Evolutionary conservation across 1,139 yeast genomes (phyloP), one percentile per base, ranked within the genome.

Genomic region (Nakaseomyces kungkrabaensis): DNA sequence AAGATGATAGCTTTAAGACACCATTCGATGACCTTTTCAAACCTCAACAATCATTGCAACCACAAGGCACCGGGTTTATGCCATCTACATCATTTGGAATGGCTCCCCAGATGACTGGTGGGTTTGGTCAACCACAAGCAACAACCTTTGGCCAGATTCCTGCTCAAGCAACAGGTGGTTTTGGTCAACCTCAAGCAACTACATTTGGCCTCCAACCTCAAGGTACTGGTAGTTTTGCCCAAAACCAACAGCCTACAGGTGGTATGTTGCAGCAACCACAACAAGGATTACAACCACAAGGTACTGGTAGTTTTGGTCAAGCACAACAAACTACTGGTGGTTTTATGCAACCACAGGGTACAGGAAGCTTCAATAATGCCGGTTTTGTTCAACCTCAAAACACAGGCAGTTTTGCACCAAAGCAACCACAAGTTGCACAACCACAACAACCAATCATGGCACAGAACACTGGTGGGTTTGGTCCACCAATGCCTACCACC

Each of bases 1-100:
- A 75, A 42, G 74, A 77, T 5, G 44, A 56, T 11, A 51, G 57
- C 9, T 50, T 68, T 5, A 58, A 53, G 33, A 66, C 70, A 5
- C 69, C 70, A 5, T 66, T 66, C 49, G 70, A 66, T 48, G 60
- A 61, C 45, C 52, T 58, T 41, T 53, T 65, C 47, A 54, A 58
- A 22, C 54, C 57, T 10, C 48, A 56, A n/a, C 54, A 54, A 6
- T 49, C 55, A 40, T 50, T 67, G 33, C 66, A 60, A 51, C 62
- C 69, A 4, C 71, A 66, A 45, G 55, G 72, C 25, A 67, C 72
- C n/a, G 71, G 72, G 4, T 57, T 54, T 44, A 58, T 61, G 53
- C 69, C 59, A 45, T 62, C 55, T 52, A 58, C 63, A 46, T 54
- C 59, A 44, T 60, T 60, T 38, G 62, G 63, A 17, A 50, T 59